Evolutionary conservation across 2,329 filamentous ascomycete genomes (phyloP), one percentile per base, ranked within the genome.

Genomic region (Juglanconis juglandina): DNA sequence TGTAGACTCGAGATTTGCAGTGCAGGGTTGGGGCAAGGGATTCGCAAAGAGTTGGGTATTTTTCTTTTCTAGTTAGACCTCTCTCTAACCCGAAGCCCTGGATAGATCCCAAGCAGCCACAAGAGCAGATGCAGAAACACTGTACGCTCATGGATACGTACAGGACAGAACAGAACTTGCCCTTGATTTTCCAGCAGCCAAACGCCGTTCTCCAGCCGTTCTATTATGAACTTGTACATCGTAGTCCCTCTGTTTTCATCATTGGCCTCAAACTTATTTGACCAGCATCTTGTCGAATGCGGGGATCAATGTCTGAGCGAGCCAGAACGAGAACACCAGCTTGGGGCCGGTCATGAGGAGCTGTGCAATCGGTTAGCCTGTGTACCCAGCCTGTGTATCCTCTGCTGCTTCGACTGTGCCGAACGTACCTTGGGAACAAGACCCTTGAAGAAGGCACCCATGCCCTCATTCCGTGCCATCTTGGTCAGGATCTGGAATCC

Each of bases 241-340:
- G 9, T 56, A 33, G 37, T 48, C 41, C 42, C 51, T 48, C 13
- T 34, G 42, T 11, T 30, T 5, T 9, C 24, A 24, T 24, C 24
- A 4, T 32, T 34, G 24, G 33, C 17, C 11, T 5, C 6, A 32
- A 10, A 17, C 46, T 14, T 62, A 61, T 49, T 56, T 57, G 5
- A 67, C 68, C 60, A 83, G 69, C 65, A 76, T 76, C 60, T 68
- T 73, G 68, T 87, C 91, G 76, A 98, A 98, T 44, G 92, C 89
- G 55, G 95, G 95, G 72, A 99, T 99, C 70, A 99, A 82, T 35
- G 95, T 98, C 82, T 99, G 95, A 60, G 95, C 95, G 72, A 99
- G 87, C 95, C 95, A 99, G 87, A 99, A 99, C 63, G 93, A 97
- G 82, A 99, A 99, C 65, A 98, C 95, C 63, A 99, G 85, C 85